Conservation (phyloP, 108 stramenopile species). For the Skeletonema costatum region DNA sequence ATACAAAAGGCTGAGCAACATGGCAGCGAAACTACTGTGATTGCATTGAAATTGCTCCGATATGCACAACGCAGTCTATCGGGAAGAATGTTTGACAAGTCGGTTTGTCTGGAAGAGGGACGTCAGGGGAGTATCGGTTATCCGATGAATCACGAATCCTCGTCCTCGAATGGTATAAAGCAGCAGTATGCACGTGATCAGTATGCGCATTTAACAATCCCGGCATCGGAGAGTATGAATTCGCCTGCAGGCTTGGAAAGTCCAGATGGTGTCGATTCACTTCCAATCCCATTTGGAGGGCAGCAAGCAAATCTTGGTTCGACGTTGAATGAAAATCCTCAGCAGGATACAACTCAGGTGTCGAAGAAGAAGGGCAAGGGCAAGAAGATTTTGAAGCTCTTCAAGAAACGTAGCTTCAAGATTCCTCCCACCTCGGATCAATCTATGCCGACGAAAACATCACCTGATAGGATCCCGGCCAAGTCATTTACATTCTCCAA, state of each 20-base stretch:
- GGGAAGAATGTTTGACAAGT: slow-evolving; percentile 40
- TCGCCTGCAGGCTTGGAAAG: slow-evolving; percentile 9
- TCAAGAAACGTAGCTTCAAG: slow-evolving; percentile 21
- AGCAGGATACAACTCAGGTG: slow-evolving; percentile 4
- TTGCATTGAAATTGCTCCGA: slow-evolving; percentile 19
- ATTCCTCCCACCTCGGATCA: slow-evolving; percentile 9
- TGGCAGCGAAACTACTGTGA: not conserved
- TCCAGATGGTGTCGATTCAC: slow-evolving; percentile 2
- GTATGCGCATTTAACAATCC: slow-evolving; percentile 13
- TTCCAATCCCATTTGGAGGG: not conserved
- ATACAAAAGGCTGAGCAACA: slow-evolving; percentile 10
- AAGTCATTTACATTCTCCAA: slow-evolving; percentile 33
- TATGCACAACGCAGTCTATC: slow-evolving; percentile 43
- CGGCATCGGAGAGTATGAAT: slow-evolving; percentile 23
- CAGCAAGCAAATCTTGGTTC: slow-evolving; percentile 7
- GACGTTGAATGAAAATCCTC: slow-evolving; percentile 10
- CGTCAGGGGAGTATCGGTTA: slow-evolving; percentile 30
- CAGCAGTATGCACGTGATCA: slow-evolving; percentile 7
- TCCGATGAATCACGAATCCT: slow-evolving; percentile 40
- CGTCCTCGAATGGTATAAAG: slow-evolving; percentile 16
- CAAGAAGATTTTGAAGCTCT: slow-evolving; percentile 27
- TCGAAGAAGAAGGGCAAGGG: slow-evolving; percentile 29
- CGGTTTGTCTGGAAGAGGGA: slow-evolving; percentile 9
- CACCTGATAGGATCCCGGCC: not conserved
- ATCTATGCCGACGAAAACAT: not conserved